Evolutionary conservation across 371 early-diverging fungal species (phyloP), one percentile per base, ranked within the genome.

Genomic region (Mortierella sp.): DNA sequence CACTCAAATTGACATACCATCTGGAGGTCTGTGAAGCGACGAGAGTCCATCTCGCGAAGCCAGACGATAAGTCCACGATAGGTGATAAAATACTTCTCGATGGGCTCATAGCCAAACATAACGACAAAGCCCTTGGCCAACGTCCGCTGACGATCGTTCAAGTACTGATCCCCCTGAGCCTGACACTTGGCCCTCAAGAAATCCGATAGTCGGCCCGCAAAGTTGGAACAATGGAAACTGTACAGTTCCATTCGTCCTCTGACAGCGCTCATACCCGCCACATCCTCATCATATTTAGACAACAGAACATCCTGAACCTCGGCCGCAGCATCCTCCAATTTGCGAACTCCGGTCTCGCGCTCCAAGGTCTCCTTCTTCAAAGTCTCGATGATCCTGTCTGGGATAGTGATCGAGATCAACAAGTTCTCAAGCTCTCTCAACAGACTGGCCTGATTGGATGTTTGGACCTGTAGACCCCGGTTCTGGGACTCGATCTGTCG

Each of bases 401-500:
- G 92, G 24, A 97, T 87, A 26, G 93, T 91, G 31, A 96, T 86
- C 21, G 88, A 89, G 89, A 95, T 94, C 85, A 98, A 81, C 42
- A 98, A 88, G 45, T 90, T 89, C 81, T 98, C 97, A 24, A 99
- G 89, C 78, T 98, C 97, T 21, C 84, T 84, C n/a, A 97, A 90
- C 47, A 99, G 88, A 31, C 89, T 90, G 48, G 96, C 94, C 78
- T 98, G 98, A 84, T 98, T 99, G 28, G 91, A 89, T 13, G 97
- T 95, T 65, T 96, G 93, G 31, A 97, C 92, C 87, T 98, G 98
- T 80, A 99, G 92, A 47, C 94, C 95, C 74, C 97, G 95, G 88
- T 98, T 98, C 83, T 96, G 94, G 19, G 95, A 91, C 89, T 98
- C 97, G 76, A 99, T 98, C 79, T 97, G 96, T 88, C 96, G 96